Percentiles rank a stretch among this genome's conserved stretches.
phyloP scores from a whole-genome alignment of 2,329 filamentous ascomycete genomes.

The Orbilia blumenaviensis region DNA sequence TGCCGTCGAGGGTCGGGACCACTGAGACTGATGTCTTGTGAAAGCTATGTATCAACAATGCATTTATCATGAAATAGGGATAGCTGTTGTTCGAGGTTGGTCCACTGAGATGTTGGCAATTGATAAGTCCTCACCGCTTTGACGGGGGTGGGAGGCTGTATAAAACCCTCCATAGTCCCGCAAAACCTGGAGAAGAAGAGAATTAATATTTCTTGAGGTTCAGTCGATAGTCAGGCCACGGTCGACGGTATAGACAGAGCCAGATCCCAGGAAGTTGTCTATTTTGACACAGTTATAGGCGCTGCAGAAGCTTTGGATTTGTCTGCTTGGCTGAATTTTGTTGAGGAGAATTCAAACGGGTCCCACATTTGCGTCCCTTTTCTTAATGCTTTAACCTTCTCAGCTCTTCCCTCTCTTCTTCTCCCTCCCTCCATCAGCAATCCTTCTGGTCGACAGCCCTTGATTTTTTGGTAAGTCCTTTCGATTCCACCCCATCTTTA shows the following conservation, averaged over 20 bases:
- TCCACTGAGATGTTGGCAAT: conserved; percentile 32
- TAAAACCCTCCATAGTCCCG: conserved; percentile 37
- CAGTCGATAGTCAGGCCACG: conserved; percentile 51
- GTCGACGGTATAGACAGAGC: conserved; percentile 9
- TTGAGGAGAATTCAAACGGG: conserved; percentile 33
- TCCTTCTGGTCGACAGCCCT: background rate
- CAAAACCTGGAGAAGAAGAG: conserved; percentile 20
- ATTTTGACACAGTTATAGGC: background rate
- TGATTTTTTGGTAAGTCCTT: conserved; percentile 20
- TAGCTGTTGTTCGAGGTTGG: conserved; percentile 27
- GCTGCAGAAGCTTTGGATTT: conserved; percentile 2
- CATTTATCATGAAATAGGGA: conserved; percentile 31
- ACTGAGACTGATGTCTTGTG: conserved; percentile 17
- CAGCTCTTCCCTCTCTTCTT: conserved; percentile 13
- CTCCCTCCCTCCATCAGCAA: conserved; percentile 3
- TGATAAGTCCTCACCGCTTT: conserved; percentile 19
- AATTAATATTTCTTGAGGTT: conserved; percentile 6
- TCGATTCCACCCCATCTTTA: background rate
- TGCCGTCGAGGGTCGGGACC: conserved; percentile 42
- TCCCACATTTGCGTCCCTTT: conserved; percentile 42
- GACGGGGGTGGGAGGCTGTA: conserved; percentile 7
- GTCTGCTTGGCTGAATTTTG: conserved; percentile 51
- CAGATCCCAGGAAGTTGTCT: conserved; percentile 2
- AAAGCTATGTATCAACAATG: conserved; percentile 29
- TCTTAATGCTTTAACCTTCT: background rate